Evolutionary conservation across 257 asterid species (phyloP), one percentile per base, ranked within the genome.

Genomic region (Nicotiana obtusifolia): DNA sequence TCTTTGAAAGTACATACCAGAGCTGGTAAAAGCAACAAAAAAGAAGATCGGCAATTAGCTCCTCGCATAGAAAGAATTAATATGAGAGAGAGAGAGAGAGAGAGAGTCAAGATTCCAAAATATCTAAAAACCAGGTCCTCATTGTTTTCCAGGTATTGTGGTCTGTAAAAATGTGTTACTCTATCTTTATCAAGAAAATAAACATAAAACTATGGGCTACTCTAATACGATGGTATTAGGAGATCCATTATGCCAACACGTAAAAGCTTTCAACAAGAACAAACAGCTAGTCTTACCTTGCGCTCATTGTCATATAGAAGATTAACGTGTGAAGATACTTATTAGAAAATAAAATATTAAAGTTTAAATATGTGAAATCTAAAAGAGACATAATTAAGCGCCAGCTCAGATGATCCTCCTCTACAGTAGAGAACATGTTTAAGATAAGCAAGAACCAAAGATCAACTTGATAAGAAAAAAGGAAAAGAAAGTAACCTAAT

Each of bases 1-100:
- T 90, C 89, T 91, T 91, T 9, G 93, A 91, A 84, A 91, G 93
- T 65, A 86, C 85, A 79, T 89, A 89, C 94, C 94, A 91, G 60
- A 1, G 2, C 61, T 71, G 37, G 84, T 22, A 76, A 79, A 83
- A 81, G 56, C 83, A 87, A 82, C 16, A 60, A 24, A 60, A 24
- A 33, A 60, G 37, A 41, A 7, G 8, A 16, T 17, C 11, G 59
- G 24, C 3, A 44, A 44, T 44, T 13, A 71, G 60, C 78, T 71
- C 77, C 78, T 41, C 22, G 44, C 5, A 56, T 56, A 56, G 10
- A 7, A 56, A 56, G 22, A 56, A 56, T 16, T 15, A 54, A 54
- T 4, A 0, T 0, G n/a, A 16, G 20, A 5, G 22, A 16, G 20
- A 16, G 61, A 16, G n/a, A 37, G 10, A 37, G 47, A 37, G 47